phyloP scores from a whole-genome alignment of 441 rosid species.

The Gossypium gossypioides region DNA sequence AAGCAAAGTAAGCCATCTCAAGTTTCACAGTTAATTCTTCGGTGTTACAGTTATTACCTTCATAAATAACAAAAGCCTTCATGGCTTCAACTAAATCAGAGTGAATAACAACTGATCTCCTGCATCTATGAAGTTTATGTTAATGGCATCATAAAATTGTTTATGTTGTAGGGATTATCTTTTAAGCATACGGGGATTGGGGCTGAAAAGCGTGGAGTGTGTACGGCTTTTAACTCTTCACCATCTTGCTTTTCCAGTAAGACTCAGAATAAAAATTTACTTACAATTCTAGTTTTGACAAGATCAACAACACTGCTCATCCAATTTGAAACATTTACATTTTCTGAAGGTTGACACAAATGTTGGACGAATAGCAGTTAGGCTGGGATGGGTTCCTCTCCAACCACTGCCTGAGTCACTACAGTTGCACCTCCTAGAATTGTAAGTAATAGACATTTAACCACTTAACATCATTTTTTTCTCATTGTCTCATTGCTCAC shows the following conservation, averaged over 20 bases:
- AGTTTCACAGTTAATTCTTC: conserved; percentile 7
- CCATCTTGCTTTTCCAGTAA: conserved; percentile 93
- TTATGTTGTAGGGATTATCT: conserved; percentile 66
- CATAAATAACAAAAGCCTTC: conserved; percentile 5
- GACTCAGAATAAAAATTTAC: conserved; percentile 22
- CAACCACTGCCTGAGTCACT: conserved; percentile 93
- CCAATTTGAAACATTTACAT: conserved; percentile 12
- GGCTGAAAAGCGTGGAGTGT: conserved; percentile 96
- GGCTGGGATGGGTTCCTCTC: conserved; percentile 98
- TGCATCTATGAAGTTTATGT: not conserved
- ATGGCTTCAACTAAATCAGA: not conserved
- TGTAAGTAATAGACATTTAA: conserved; percentile 41
- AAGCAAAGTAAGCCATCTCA: conserved; percentile 60
- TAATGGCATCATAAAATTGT: conserved; percentile 5
- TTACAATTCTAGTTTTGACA: conserved; percentile 7
- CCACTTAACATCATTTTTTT: conserved; percentile 6
- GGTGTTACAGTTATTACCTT: not conserved
- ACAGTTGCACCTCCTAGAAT: conserved; percentile 85
- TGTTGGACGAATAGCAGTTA: conserved; percentile 95
- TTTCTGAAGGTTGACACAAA: conserved; percentile 84
- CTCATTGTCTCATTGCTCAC: not conserved
- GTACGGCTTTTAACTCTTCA: conserved; percentile 92
- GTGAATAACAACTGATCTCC: not conserved
- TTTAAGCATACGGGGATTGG: conserved; percentile 76
- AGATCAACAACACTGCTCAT: conserved; percentile 12